Evolutionary conservation across 164 flowering plant species (phyloP), one percentile per base, ranked within the genome.

Genomic region (Annona cherimola): DNA sequence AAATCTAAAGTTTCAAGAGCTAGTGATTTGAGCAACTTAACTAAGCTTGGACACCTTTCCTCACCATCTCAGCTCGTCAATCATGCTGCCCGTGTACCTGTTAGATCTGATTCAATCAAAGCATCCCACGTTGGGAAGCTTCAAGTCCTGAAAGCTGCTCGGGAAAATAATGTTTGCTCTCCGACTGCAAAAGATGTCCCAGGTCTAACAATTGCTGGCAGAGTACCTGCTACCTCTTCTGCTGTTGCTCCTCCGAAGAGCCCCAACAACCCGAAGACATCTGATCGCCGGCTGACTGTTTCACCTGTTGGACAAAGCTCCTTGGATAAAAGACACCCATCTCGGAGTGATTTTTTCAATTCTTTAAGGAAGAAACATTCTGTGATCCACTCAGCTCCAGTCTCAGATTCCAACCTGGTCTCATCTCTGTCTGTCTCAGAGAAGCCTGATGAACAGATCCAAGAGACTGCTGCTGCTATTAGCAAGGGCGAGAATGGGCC

Each of bases 311-410:
- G 73, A 55, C 73, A 83, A 9, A 83, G 71, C 19, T 70, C 86
- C 67, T 60, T 77, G 69, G 98, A 91, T 45, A 94, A 82, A 81
- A 86, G 76, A 73, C 79, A 86, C 12, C 78, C 85, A 18, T 78
- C 88, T 79, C 84, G 98, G 62, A 85, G 72, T 81, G 97, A 87
- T 61, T 94, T 94, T 73, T 94, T 92, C 72, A 91, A 89, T 76
- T 84, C 82, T 40, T 76, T 94, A 76, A 92, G 93, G 83, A 88
- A 82, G 83, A 89, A 94, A 74, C 82, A 82, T 63, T 78, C 83
- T n/a, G 44, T 55, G 19, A 81, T 73, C 72, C 64, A 60, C 40
- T 73, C 88, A 63, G 40, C 81, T 44, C 69, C 70, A 60, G 68
- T 46, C n/a, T 55, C 82, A 12, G 85, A 82, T 75, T 76, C 89